Evolutionary conservation across 345 rosid genomes (phyloP).

Genomic region (Citrus reticulata): DNA sequence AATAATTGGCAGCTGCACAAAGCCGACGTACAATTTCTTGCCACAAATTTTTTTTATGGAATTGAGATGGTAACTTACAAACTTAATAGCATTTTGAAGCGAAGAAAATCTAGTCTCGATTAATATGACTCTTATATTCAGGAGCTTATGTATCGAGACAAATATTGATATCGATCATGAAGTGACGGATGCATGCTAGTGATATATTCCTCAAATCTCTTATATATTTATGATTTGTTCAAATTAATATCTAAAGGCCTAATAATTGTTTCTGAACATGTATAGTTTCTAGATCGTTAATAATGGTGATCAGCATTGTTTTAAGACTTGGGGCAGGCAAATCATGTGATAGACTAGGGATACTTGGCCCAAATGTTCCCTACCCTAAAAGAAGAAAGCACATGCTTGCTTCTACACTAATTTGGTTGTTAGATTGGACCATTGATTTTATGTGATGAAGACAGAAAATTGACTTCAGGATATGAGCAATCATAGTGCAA

Average conservation of each 20-base stretch:
- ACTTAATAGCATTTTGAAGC: no score
- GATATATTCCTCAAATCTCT: no score
- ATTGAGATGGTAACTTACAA: no score
- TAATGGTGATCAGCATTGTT: neutral
- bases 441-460: neutral
- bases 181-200: no score
- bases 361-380: neutral
- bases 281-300: neutral
- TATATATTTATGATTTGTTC: neutral
- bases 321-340: neutral
- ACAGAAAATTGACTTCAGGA: neutral
- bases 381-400: neutral
- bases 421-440: neutral
- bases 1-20: no score
- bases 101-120: no score
- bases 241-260: neutral
- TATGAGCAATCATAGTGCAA: neutral
- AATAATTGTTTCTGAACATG: neutral
- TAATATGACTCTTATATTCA: no score
- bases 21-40: no score
- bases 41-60: no score
- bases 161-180: no score
- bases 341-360: neutral
- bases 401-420: neutral
- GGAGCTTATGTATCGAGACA: no score